phyloP scores from a whole-genome alignment of 1,284 basidiomycete genomes.

The Caloboletus inedulis region DNA sequence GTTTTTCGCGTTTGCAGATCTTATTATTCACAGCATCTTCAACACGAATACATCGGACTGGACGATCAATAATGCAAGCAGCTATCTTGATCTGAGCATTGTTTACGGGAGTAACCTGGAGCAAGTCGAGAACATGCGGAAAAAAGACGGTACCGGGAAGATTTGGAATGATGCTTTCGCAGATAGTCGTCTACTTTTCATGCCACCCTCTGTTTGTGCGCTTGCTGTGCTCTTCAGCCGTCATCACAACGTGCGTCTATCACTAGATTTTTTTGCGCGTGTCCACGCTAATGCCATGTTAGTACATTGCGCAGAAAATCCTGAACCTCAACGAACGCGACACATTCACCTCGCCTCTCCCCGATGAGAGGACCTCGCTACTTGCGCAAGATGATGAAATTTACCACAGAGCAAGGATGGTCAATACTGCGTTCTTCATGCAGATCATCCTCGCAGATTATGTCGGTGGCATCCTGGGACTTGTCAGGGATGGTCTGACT shows the following conservation, averaged over 20 bases:
- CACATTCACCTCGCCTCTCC: constrained; percentile 31
- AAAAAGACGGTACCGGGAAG: constrained; percentile 60
- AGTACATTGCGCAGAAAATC: constrained; percentile 73
- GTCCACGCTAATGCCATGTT: constrained; percentile 7
- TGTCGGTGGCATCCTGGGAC: constrained; percentile 56
- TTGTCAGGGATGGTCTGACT: constrained; percentile 42
- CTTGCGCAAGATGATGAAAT: constrained; percentile 66
- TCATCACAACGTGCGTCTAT: constrained; percentile 64
- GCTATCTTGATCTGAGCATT: constrained; percentile 76
- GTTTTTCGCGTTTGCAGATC: constrained; percentile 76
- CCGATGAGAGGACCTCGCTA: constrained; percentile 32
- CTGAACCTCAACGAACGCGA: constrained; percentile 65
- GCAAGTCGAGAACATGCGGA: constrained; percentile 52
- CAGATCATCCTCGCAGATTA: constrained; percentile 65
- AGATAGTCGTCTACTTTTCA: constrained; percentile 63
- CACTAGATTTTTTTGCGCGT: background rate
- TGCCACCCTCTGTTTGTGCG: constrained; percentile 72
- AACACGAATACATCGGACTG: constrained; percentile 54
- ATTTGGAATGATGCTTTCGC: constrained; percentile 70
- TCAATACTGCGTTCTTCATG: constrained; percentile 76
- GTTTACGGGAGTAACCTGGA: constrained; percentile 63
- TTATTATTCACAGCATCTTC: constrained; percentile 76
- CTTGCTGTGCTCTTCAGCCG: constrained; percentile 67
- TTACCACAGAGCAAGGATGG: constrained; percentile 69
- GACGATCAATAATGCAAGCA: constrained; percentile 64